Conservation (phyloP, 2,329 filamentous ascomycete species). For the Apiospora marii region DNA sequence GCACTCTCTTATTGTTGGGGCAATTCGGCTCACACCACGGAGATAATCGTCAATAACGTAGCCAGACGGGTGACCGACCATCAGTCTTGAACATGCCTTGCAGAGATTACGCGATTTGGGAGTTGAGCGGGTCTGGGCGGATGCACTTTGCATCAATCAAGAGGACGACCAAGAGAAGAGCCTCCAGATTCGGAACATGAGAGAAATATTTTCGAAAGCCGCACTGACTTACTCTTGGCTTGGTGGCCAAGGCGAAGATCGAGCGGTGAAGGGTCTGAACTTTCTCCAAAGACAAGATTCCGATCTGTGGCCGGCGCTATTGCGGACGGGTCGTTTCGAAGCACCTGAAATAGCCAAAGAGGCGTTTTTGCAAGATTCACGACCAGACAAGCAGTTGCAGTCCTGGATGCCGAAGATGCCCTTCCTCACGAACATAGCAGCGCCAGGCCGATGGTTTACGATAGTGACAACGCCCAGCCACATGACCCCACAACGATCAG, state of each 20-base stretch:
- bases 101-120: not conserved
- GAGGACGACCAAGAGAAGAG: not conserved
- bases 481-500: too few relatives aligned
- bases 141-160: not conserved
- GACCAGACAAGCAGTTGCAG: too few relatives aligned
- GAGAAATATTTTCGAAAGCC: not conserved
- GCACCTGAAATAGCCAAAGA: too few relatives aligned
- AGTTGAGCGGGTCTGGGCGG: not conserved
- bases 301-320: too few relatives aligned
- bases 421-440: too few relatives aligned
- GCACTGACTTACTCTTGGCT: not conserved
- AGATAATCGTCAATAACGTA: not conserved
- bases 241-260: not conserved
- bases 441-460: too few relatives aligned
- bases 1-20: not conserved
- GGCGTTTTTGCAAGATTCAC: too few relatives aligned
- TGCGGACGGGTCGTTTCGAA: too few relatives aligned
- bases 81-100: not conserved
- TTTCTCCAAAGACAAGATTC: too few relatives aligned
- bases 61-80: not conserved
- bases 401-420: too few relatives aligned
- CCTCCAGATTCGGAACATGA: not conserved
- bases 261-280: not conserved
- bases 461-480: not conserved
- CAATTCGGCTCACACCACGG: not conserved